phyloP scores from a whole-genome alignment of 352 stramenopile species.

The Globisporangium paroecandrum region DNA sequence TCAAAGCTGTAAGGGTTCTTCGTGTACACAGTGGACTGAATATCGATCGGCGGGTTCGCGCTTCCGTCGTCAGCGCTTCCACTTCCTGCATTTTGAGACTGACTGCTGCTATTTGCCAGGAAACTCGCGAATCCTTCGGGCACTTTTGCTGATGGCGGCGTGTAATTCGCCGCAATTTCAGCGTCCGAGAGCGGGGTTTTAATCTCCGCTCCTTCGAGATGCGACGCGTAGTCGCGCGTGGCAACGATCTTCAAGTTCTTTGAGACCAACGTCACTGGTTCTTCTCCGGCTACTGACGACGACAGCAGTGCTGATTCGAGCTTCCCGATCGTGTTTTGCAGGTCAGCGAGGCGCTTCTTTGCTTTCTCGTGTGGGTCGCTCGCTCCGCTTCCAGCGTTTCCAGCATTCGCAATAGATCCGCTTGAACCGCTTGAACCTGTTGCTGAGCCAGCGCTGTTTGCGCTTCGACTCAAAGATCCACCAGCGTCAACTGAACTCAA shows the following conservation, averaged over 20 bases:
- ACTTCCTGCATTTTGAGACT: slow-evolving; percentile 7
- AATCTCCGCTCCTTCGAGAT: slow-evolving; percentile 37
- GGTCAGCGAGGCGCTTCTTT: slow-evolving; percentile 28
- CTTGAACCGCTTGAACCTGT: neutral
- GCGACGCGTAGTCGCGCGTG: slow-evolving; percentile 35
- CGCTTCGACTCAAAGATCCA: neutral
- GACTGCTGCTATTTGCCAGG: slow-evolving; percentile 25
- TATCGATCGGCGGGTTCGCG: slow-evolving; percentile 42
- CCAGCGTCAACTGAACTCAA: neutral
- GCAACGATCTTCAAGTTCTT: slow-evolving; percentile 64
- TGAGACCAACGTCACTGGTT: slow-evolving; percentile 45
- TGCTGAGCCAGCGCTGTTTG: neutral
- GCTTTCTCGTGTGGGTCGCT: slow-evolving; percentile 28
- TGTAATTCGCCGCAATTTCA: slow-evolving; percentile 51
- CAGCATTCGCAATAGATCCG: neutral
- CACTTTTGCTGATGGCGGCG: slow-evolving; percentile 44
- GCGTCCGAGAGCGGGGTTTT: slow-evolving; percentile 35
- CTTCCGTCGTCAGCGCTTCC: slow-evolving; percentile 16
- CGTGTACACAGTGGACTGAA: slow-evolving; percentile 60
- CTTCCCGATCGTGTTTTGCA: slow-evolving; percentile 53
- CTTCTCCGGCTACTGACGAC: slow-evolving; percentile 44
- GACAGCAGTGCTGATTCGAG: slow-evolving; percentile 42
- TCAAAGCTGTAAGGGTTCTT: slow-evolving; percentile 67
- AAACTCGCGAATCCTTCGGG: slow-evolving; percentile 40
- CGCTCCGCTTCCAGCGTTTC: slow-evolving; percentile 2